phyloP scores from a whole-genome alignment of 2,329 filamentous ascomycete genomes.

The Fusarium sp. region DNA sequence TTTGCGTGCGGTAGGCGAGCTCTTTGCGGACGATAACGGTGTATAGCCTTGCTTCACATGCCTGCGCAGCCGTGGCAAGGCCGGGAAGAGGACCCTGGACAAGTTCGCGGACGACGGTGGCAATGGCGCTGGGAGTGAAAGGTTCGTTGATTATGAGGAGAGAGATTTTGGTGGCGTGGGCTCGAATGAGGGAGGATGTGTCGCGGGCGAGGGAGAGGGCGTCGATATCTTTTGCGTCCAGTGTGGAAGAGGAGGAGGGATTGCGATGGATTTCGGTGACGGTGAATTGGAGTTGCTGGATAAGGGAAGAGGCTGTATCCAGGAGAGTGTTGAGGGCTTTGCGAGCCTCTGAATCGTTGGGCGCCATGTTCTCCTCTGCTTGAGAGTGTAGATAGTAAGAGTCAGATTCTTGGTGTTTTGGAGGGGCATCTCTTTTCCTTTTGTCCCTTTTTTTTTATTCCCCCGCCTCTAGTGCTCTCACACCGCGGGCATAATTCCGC shows the following conservation, averaged over 20 bases:
- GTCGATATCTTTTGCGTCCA: constrained; percentile 53
- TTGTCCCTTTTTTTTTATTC: constrained; percentile 15
- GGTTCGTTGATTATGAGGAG: constrained; percentile 87
- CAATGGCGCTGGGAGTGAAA: constrained; percentile 81
- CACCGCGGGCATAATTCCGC: constrained; percentile 21
- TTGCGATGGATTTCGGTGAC: constrained; percentile 52
- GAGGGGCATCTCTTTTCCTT: constrained; percentile 40
- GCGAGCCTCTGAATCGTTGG: constrained; percentile 44
- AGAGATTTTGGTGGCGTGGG: constrained; percentile 87
- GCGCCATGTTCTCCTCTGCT: constrained; percentile 31
- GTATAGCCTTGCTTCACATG: constrained; percentile 69
- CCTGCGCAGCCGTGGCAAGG: constrained; percentile 74
- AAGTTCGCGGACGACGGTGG: constrained; percentile 76
- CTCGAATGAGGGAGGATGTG: constrained; percentile 76
- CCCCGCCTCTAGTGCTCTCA: constrained; percentile 36
- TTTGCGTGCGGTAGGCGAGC: constrained; percentile 65
- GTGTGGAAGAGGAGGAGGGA: constrained; percentile 16
- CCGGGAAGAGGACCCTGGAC: constrained; percentile 76
- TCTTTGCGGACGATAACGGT: constrained; percentile 71
- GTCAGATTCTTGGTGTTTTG: constrained; percentile 30
- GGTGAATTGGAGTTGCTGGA: constrained; percentile 55
- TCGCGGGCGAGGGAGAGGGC: constrained; percentile 76
- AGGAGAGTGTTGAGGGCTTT: constrained; percentile 53
- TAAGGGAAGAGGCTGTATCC: constrained; percentile 50
- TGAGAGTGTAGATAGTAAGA: not conserved